A percentile compares a stretch with the other conserved stretches of the same genome.
Evolutionary conservation across 1,139 yeast species (phyloP).

Genomic region (Arxiozyma heterogenica): DNA sequence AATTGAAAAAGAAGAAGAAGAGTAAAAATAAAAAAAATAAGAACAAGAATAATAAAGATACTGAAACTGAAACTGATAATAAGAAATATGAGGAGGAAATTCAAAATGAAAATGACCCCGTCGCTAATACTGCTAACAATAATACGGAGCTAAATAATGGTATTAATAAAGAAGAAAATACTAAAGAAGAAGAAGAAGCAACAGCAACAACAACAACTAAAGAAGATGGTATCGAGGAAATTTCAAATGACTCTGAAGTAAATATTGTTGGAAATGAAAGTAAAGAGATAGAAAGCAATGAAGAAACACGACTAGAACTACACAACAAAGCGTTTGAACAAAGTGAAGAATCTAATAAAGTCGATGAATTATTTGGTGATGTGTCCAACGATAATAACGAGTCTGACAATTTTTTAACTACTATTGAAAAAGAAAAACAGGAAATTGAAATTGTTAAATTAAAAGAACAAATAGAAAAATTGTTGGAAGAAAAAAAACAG

Average conservation of each 20-base stretch:
- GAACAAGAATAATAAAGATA: conserved; percentile 7
- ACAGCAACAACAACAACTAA: conserved; percentile 1
- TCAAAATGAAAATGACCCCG: background rate
- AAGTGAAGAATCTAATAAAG: conserved; percentile 4
- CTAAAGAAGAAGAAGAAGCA: background rate
- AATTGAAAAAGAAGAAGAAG: conserved; percentile 29
- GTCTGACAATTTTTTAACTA: conserved; percentile 25
- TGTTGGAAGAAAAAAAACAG: conserved; percentile 30
- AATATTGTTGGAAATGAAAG: background rate
- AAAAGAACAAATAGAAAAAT: conserved; percentile 23
- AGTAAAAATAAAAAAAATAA: conserved; percentile 25
- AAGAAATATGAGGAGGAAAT: background rate
- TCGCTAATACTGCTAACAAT: background rate
- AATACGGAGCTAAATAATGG: background rate
- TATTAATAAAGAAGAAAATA: background rate
- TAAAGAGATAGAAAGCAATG: background rate
- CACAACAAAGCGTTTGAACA: background rate
- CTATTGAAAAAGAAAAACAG: conserved; percentile 26
- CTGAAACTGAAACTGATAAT: background rate
- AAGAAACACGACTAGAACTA: background rate
- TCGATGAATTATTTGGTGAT: conserved; percentile 6
- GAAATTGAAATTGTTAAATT: conserved; percentile 25
- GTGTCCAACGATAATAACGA: conserved; percentile 1
- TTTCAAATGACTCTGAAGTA: background rate
- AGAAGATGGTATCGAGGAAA: background rate